Conservation (phyloP, 306 rosid species). For the Vigna nakashimae region DNA sequence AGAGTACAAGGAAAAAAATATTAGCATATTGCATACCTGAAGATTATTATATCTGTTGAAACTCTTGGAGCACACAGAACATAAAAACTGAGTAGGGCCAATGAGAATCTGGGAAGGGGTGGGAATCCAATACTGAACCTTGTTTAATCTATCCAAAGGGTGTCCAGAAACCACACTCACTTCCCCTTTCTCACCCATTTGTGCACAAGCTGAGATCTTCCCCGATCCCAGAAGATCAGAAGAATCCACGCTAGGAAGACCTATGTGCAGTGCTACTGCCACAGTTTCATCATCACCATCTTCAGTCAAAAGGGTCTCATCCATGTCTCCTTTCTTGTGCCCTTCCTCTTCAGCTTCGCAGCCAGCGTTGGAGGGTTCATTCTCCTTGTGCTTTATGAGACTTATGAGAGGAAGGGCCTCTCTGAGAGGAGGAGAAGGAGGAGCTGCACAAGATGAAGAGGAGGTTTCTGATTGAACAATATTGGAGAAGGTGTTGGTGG, state of each 20-base stretch:
- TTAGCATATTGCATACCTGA: constrained; percentile 22
- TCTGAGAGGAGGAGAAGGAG: constrained; percentile 53
- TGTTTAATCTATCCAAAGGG: constrained; percentile 48
- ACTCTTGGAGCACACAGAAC: constrained; percentile 39
- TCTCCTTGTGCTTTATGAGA: constrained; percentile 6
- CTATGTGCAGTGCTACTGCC: constrained; percentile 60
- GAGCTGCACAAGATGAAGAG: neutral
- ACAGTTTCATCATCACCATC: constrained; percentile 29
- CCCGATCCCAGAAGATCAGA: constrained; percentile 41
- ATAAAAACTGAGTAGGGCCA: constrained; percentile 56
- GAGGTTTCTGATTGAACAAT: constrained; percentile 27
- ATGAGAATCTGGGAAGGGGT: constrained; percentile 40
- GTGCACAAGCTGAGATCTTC: constrained; percentile 18
- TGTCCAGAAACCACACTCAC: constrained; percentile 34
- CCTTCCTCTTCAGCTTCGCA: constrained; percentile 3
- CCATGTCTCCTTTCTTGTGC: constrained; percentile 4
- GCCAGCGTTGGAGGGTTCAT: constrained; percentile 27
- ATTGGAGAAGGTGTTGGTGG: neutral
- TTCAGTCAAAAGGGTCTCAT: neutral
- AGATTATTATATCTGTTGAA: constrained; percentile 33
- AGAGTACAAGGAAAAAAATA: neutral
- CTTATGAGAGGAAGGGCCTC: constrained; percentile 70
- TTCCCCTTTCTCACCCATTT: constrained; percentile 29
- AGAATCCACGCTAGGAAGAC: constrained; percentile 56
- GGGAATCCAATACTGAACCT: constrained; percentile 76